A percentile compares a stretch with the other conserved stretches of the same genome.
These are phyloP conservation scores for Peniophora sp. DNA, from an alignment of 1,284 basidiomycete genomes.

Conservation along the genomic window DNA sequence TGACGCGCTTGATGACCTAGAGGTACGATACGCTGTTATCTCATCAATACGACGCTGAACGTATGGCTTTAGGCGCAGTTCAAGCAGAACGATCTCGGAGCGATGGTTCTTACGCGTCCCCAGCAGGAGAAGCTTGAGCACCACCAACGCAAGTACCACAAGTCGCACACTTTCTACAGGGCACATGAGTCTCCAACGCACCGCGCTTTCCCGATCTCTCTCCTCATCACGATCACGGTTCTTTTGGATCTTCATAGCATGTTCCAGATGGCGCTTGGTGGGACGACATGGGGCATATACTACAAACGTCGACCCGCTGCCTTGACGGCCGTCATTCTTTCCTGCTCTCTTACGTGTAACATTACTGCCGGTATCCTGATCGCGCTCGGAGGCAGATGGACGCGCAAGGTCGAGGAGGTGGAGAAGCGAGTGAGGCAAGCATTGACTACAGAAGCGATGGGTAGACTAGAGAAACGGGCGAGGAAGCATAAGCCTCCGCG, in stretches of 20 bases:
- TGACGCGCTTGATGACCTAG: not conserved
- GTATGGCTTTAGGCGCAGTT: slow-evolving; percentile 1
- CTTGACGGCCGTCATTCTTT: slow-evolving; percentile 6
- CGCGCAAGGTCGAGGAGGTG: slow-evolving; percentile 7
- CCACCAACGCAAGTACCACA: slow-evolving; percentile 3
- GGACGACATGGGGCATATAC: slow-evolving; percentile 8
- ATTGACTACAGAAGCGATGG: slow-evolving; percentile 6
- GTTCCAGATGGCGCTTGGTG: slow-evolving; percentile 9
- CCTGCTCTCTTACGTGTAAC: slow-evolving; percentile 6
- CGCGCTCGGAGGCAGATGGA: slow-evolving; percentile 2
- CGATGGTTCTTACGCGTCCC: slow-evolving; percentile 2
- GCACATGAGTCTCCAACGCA: slow-evolving; percentile 9
- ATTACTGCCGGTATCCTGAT: slow-evolving; percentile 7
- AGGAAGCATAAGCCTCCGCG: too few relatives aligned
- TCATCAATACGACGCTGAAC: not conserved
- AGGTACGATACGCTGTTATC: too few relatives aligned
- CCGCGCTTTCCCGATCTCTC: slow-evolving; percentile 5
- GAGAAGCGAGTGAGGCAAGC: slow-evolving; percentile 7
- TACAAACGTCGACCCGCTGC: not conserved
- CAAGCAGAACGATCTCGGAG: not conserved
- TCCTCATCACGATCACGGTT: slow-evolving; percentile 6
- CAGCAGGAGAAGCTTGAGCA: slow-evolving; percentile 5
- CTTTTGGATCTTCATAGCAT: slow-evolving; percentile 8
- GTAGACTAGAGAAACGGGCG: slow-evolving; percentile 1
- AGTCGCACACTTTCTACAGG: slow-evolving; percentile 7